Evolutionary conservation across 768 basidiomycete species (phyloP).

Genomic region (Calocybe indica): DNA sequence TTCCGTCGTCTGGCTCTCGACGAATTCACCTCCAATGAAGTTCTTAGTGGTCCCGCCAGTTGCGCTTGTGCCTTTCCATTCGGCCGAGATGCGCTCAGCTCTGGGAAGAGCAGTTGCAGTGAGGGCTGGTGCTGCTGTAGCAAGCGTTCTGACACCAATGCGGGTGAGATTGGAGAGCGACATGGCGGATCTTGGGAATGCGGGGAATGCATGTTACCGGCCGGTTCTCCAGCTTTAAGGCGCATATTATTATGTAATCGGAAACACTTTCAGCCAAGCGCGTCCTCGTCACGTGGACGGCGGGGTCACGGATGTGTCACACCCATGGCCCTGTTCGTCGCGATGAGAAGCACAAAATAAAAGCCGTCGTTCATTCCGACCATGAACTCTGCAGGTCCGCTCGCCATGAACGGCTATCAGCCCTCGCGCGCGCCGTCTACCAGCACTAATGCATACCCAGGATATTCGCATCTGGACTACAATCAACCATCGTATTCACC

Average conservation of each 20-base stretch:
- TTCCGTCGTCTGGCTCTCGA: constrained; percentile 68
- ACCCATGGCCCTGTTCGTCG: neutral
- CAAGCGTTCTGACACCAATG: constrained; percentile 29
- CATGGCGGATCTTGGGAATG: constrained; percentile 16
- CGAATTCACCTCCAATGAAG: constrained; percentile 86
- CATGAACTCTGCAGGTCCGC: too few relatives aligned
- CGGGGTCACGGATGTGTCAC: constrained; percentile 5
- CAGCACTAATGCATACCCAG: neutral
- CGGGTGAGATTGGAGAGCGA: constrained; percentile 24
- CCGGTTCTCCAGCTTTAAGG: too few relatives aligned
- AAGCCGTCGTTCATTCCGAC: too few relatives aligned
- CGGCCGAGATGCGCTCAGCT: constrained; percentile 63
- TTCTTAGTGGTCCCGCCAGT: constrained; percentile 88
- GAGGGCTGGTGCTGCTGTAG: constrained; percentile 47
- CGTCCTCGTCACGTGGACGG: constrained; percentile 15
- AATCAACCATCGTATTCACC: neutral
- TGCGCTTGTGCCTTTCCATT: constrained; percentile 86
- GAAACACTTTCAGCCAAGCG: neutral
- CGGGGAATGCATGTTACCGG: too few relatives aligned
- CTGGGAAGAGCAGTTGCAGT: constrained; percentile 49
- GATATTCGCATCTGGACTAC: constrained; percentile 2
- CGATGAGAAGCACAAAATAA: too few relatives aligned
- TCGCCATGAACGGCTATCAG: too few relatives aligned
- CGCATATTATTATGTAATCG: too few relatives aligned
- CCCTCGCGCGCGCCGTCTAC: neutral